Evolutionary conservation across 2,329 filamentous ascomycete genomes (phyloP).

Genomic region (Talaromyces sp.): DNA sequence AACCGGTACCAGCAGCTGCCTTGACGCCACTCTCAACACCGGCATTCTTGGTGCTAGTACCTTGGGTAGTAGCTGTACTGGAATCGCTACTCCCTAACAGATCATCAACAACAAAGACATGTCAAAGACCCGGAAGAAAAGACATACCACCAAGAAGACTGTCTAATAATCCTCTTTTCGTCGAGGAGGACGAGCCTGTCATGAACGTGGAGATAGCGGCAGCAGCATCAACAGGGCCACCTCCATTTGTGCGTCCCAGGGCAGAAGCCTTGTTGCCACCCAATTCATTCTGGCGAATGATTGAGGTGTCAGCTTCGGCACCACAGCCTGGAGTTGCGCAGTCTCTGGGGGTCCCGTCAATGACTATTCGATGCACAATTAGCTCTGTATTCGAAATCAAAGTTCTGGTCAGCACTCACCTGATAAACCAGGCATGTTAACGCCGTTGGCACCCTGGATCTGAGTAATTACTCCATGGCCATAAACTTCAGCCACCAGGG

Average conservation of each 20-base stretch:
- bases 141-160: background rate
- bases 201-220: conserved; percentile 60
- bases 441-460: conserved; percentile 58
- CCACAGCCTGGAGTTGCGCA: conserved; percentile 60
- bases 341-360: conserved; percentile 65
- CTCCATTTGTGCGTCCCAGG: conserved; percentile 61
- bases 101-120: background rate
- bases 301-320: conserved; percentile 66
- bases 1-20: conserved; percentile 53
- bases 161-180: conserved; percentile 22
- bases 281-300: conserved; percentile 62
- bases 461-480: conserved; percentile 58
- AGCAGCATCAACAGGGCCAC: conserved; percentile 56
- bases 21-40: conserved; percentile 53
- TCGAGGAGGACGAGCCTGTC: conserved; percentile 34
- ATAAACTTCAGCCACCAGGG: conserved; percentile 47
- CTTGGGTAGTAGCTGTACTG: conserved; percentile 32
- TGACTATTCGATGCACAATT: conserved; percentile 40
- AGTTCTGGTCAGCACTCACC: conserved; percentile 30
- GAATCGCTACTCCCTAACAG: background rate
- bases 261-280: conserved; percentile 52
- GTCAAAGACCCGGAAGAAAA: background rate
- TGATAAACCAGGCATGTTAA: conserved; percentile 60
- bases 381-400: background rate
- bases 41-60: conserved; percentile 48